Percentiles rank a stretch among this genome's conserved stretches.
These are phyloP conservation scores for Boletus vinaceobasis DNA, from an alignment of 768 basidiomycete genomes.

Conservation along the genomic window DNA sequence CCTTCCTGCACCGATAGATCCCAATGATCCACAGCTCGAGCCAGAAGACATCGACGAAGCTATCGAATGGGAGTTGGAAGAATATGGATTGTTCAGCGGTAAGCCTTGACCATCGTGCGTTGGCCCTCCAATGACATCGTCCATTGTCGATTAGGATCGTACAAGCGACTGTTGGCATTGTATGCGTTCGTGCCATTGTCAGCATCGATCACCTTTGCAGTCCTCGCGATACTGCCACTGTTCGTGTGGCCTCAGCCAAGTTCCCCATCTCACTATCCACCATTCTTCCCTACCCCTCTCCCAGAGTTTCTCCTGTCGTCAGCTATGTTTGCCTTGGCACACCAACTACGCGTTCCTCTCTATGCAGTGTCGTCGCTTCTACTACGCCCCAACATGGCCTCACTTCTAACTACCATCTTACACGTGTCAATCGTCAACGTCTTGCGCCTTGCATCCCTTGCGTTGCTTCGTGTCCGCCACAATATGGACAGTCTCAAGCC, in stretches of 20 bases:
- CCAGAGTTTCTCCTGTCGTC: conserved; percentile 62
- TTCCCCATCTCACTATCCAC: conserved; percentile 39
- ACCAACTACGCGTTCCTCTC: conserved; percentile 32
- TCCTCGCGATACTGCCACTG: conserved; percentile 49
- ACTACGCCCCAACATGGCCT: conserved; percentile 26
- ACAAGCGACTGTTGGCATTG: conserved; percentile 48
- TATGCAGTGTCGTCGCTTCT: conserved; percentile 35
- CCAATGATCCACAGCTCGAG: conserved; percentile 16
- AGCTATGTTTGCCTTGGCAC: conserved; percentile 45
- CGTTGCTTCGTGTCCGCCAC: conserved; percentile 50
- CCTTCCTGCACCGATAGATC: conserved; percentile 3
- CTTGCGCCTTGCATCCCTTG: conserved; percentile 53
- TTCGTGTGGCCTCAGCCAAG: conserved; percentile 44
- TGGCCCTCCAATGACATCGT: not conserved
- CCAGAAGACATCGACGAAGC: conserved; percentile 40
- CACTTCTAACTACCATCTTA: conserved; percentile 38
- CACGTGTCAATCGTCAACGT: conserved; percentile 51
- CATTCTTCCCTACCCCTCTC: conserved; percentile 57
- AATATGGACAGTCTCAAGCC: conserved; percentile 41
- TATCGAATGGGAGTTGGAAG: conserved; percentile 44
- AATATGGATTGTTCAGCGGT: conserved; percentile 51
- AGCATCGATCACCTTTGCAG: conserved; percentile 44
- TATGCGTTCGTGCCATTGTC: conserved; percentile 61
- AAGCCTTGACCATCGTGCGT: conserved; percentile 11
- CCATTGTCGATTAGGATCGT: conserved; percentile 49